A percentile compares a stretch with the other conserved stretches of the same genome.
Conservation (phyloP, 2,329 filamentous ascomycete genomes). For the Alternaria atra region DNA sequence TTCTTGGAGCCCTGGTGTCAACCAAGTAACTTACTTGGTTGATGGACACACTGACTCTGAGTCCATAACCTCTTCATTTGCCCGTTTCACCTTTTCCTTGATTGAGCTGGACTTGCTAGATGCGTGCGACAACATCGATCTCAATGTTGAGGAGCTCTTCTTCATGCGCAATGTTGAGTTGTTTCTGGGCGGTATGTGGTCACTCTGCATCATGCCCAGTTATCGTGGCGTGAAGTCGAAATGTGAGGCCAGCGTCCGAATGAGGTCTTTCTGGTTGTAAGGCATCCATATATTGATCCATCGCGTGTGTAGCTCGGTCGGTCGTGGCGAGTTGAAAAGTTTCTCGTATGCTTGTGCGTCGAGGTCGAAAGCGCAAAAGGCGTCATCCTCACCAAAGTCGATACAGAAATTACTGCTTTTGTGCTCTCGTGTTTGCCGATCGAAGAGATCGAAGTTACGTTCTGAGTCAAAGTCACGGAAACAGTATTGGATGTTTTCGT, state of each 20-base stretch:
- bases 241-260: constrained; percentile 65
- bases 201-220: constrained; percentile 69
- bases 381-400: constrained; percentile 66
- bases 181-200: constrained; percentile 54
- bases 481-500: constrained; percentile 44
- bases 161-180: constrained; percentile 26
- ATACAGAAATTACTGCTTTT: constrained; percentile 68
- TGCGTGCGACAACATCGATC: constrained; percentile 35
- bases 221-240: constrained; percentile 76
- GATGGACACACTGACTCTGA: too few relatives aligned
- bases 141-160: constrained; percentile 46
- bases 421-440: constrained; percentile 53
- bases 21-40: too few relatives aligned
- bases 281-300: constrained; percentile 83
- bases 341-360: constrained; percentile 53
- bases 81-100: constrained; percentile 19
- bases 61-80: constrained; percentile 28
- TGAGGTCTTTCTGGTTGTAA: constrained; percentile 64
- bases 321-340: constrained; percentile 52
- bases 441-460: constrained; percentile 57
- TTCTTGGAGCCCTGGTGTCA: too few relatives aligned
- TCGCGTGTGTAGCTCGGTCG: constrained; percentile 64
- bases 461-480: constrained; percentile 66
- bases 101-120: constrained; percentile 31
- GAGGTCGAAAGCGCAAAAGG: constrained; percentile 67